Evolutionary conservation across 768 basidiomycete genomes (phyloP).

Genomic region (Gloeostereum incarnatum): DNA sequence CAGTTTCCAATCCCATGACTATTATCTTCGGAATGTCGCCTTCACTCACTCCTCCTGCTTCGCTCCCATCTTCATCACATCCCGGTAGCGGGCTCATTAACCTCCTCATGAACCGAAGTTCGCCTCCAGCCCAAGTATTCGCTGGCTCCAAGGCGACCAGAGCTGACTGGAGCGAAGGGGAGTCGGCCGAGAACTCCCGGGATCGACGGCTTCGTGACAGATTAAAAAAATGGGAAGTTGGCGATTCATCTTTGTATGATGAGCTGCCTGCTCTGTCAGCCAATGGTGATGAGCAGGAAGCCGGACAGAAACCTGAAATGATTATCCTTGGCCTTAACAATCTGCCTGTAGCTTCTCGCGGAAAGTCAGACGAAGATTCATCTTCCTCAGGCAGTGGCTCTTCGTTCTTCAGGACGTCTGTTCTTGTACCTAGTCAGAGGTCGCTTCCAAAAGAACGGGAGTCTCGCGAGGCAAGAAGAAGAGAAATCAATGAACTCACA

Average conservation of each 20-base stretch:
- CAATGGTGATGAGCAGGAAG: conserved; percentile 23
- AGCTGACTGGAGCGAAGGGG: conserved; percentile 59
- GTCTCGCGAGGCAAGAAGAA: conserved; percentile 50
- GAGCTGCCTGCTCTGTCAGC: conserved; percentile 51
- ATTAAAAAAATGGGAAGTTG: conserved; percentile 66
- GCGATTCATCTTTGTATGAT: conserved; percentile 46
- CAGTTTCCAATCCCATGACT: conserved; percentile 59
- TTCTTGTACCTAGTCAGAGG: conserved; percentile 57
- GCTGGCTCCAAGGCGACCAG: conserved; percentile 25
- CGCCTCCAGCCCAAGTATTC: conserved; percentile 19
- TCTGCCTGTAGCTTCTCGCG: conserved; percentile 19
- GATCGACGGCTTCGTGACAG: conserved; percentile 68
- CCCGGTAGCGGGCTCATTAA: conserved; percentile 29
- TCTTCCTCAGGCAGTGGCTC: conserved; percentile 8
- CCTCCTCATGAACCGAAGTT: conserved; percentile 33
- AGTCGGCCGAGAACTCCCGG: conserved; percentile 52
- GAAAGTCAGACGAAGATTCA: conserved; percentile 15
- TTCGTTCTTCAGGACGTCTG: conserved; percentile 56
- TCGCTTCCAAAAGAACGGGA: conserved; percentile 43
- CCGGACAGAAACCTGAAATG: conserved; percentile 29
- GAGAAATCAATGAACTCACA: conserved; percentile 72
- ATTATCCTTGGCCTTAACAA: conserved; percentile 36
- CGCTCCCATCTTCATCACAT: conserved; percentile 13
- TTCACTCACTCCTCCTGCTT: conserved; percentile 44
- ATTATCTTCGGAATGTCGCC: conserved; percentile 89